Evolutionary conservation across 2,329 filamentous ascomycete genomes (phyloP), one percentile per base, ranked within the genome.

Genomic region (Camillea tinctor): DNA sequence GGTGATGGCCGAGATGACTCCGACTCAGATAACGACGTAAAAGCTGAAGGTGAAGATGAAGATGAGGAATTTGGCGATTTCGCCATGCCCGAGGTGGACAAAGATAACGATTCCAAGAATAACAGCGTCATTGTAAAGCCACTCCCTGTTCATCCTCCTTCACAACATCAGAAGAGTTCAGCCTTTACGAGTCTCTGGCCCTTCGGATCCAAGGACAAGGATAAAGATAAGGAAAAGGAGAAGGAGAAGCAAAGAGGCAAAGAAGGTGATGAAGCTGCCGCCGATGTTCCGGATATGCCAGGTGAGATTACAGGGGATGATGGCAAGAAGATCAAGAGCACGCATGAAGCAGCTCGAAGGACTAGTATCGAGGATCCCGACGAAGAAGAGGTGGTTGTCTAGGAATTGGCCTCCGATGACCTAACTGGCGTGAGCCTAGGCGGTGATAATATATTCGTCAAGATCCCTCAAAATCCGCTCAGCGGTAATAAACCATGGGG

Each of bases 11-110:
- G 71, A 56, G 80, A 77, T 51, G 78, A 77, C 36, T 77, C 76
- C 1, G 79, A 80, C 61, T 80, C 77, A 48, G 81, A 81, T 50
- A 70, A 70, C 53, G 71, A 72, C n/a, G 71, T 70, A 19, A 56
- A 58, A 3, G 60, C 60, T 20, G 63, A 59, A 17, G 66, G 64
- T 13, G 71, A 69, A 0, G 71, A 72, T 11, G 72, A 72, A 68
- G 79, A 69, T 36, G 83, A 89, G 63, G 87, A 88, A 67, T 85
- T 90, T 75, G 88, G 87, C 15, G 88, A 90, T 60, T 89, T 89
- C 66, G 86, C 85, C 64, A 85, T 89, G 76, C 83, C 86, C 11
- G 86, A 88, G 70, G 76, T 81, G 55, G 77, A 75, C 36, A 70
- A 71, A n/a, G 65, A 60, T n/a, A 49, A 64, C 59, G 55, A 66